phyloP scores from a whole-genome alignment of 768 basidiomycete genomes.

The Phlebiopsis gigantea region DNA sequence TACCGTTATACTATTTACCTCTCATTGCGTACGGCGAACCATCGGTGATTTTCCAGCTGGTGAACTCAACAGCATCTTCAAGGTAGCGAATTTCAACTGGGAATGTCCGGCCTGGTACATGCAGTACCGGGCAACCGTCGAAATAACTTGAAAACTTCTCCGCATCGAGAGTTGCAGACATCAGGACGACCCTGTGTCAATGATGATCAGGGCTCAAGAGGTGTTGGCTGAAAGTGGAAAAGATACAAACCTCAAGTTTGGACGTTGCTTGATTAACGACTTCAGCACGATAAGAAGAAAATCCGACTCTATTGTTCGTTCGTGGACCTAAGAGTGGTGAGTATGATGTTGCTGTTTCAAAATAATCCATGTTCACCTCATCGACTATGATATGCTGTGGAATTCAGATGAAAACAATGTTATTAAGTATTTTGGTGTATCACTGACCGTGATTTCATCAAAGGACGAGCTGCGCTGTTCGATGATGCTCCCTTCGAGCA shows the following conservation, averaged over 20 bases:
- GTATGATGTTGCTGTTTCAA: not conserved
- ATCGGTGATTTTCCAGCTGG: constrained; percentile 74
- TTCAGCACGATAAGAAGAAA: constrained; percentile 93
- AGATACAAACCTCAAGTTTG: constrained; percentile 71
- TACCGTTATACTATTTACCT: constrained; percentile 46
- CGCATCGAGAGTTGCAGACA: constrained; percentile 95
- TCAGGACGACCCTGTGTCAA: constrained; percentile 70
- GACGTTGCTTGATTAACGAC: constrained; percentile 66
- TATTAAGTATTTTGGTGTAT: not conserved
- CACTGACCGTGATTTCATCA: constrained; percentile 86
- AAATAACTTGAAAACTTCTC: constrained; percentile 88
- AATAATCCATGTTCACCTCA: constrained; percentile 62
- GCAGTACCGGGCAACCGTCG: constrained; percentile 76
- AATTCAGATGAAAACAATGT: constrained; percentile 2
- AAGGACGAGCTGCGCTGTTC: constrained; percentile 75
- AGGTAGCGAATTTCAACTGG: constrained; percentile 83
- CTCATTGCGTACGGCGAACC: constrained; percentile 76
- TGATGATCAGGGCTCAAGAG: not conserved
- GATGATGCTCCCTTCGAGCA: constrained; percentile 85
- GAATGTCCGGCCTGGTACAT: constrained; percentile 92
- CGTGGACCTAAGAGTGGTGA: constrained; percentile 62
- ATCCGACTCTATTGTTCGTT: constrained; percentile 95
- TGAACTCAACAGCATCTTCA: constrained; percentile 86
- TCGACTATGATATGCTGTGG: constrained; percentile 89
- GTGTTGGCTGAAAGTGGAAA: not conserved